Evolutionary conservation across 371 early-diverging fungal species (phyloP), one percentile per base, ranked within the genome.

Genomic region (Rhizopus sp.): DNA sequence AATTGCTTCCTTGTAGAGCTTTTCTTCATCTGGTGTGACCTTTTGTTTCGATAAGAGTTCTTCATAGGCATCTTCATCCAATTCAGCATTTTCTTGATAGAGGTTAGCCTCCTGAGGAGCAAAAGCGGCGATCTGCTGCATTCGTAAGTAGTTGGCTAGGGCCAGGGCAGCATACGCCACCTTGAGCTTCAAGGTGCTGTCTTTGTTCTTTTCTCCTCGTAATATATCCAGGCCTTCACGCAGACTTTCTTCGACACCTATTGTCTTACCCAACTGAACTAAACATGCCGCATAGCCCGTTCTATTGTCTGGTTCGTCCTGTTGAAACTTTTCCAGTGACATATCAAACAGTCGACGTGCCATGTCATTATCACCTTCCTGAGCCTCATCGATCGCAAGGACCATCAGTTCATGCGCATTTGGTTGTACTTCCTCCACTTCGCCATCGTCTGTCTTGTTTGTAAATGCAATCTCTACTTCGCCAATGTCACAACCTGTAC

Each of bases 401-500:
- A 65, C 69, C 30, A 82, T 59, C 3, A 85, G 74, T 16, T 83
- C 83, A 15, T 72, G 63, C 2, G 82, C 82, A 15, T 54, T 68
- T 4, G 83, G 85, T 13, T 67, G 58, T 1, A 50, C 60, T 1
- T 65, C 50, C 6, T 66, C 48, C 17, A 70, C 55, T 6, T 73
- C 32, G 4, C 77, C 80, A 30, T 65, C 45, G 7, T 63, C 68
- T 46, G 69, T 67, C 15, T 63, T 70, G 23, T 68, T 64, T 1
- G 80, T 72, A 72, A 85, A 83, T 7, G 80, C 65, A 40, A 85
- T 80, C 50, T 82, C 82, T 9, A 85, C 68, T 54, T 85, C 81
- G 6, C 86, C 86, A 17, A 80, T 81, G 51, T 80, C 86, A 55
- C 86, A 85, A 1, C 84, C 86, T 34, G 72, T 62, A 47, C 86